Evolutionary conservation across 352 stramenopile genomes (phyloP), one percentile per base, ranked within the genome.

Genomic region (Phytophthora colocasiae): DNA sequence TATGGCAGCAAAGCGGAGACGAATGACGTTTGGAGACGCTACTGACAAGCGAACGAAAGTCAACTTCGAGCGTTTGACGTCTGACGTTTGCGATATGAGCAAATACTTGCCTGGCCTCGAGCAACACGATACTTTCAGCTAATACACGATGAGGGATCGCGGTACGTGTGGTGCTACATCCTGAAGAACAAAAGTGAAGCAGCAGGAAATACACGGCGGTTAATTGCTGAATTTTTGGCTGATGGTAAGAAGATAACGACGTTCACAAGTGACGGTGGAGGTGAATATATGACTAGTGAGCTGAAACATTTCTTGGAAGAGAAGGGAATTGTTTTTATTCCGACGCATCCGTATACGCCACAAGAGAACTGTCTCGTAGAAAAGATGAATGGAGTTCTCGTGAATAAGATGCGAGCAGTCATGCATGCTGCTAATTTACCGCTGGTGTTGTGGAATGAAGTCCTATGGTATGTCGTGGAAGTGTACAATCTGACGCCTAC

Each of bases 241-340:
- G 8, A 57, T 39, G 36, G 11, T 22, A 57, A 57, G 49, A 38
- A 9, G 3, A 57, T 36, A 10, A 8, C 27, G 19, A n/a, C 4
- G 49, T 57, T 57, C 15, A 57, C 49, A 24, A 47, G 49, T 38
- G 49, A 57, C 26, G 34, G 49, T 26, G 49, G 49, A 34, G 49
- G 38, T 6, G 48, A 56, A 4, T 57, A 57, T 14, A 36, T 57
- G 3, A 57, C 47, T 15, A 46, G 26, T 11, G 39, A 31, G 39
- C 39, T 58, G 41, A 41, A n/a, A 10, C 15, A 4, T 58, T 19
- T 19, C 19, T 19, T 19, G 19, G 19, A 19, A 19, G 19, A 19
- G 19, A 19, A 19, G 19, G 19, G 19, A 19, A 19, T 19, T 19
- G 19, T 19, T 19, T 19, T 19, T 19, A 19, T 19, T 19, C 19